Evolutionary conservation across 768 basidiomycete genomes (phyloP), one percentile per base, ranked within the genome.

Genomic region (Suillus subluteus): DNA sequence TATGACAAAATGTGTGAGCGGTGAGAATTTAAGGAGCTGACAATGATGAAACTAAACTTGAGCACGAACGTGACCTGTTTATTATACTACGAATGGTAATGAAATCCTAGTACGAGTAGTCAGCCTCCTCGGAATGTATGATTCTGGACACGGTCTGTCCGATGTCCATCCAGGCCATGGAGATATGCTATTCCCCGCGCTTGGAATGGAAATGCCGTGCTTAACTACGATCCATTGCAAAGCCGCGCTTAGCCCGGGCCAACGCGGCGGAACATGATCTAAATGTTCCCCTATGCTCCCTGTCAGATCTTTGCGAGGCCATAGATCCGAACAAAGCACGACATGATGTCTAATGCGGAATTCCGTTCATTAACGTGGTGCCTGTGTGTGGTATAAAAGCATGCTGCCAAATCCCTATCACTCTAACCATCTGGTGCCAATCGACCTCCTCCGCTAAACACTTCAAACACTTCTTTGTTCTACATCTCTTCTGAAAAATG

Each of bases 311-410:
- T 61, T 55, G 23, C 55, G 3, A 46, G 44, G 59, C 50, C 48
- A 56, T 58, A 66, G 72, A 70, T 72, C 71, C 69, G 73, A 63
- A 46, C 16, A 5, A 35, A 35, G 11, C 21, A 56, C 32, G 50
- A 26, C 55, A 64, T 26, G 41, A 48, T 23, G 48, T 59, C 46
- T 41, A 37, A 23, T 55, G 40, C 61, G 37, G 62, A 62, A 64
- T 21, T 21, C 66, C 62, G 54, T 50, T 40, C 50, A 44, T 50
- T 38, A 64, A 56, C 55, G 18, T 32, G 55, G 62, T 30, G 65
- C 37, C 52, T 48, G 40, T 58, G 62, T 18, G 13, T 50, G 30
- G 58, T 74, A 73, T 74, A 73, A 73, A 74, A 69, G 72, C 54
- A 52, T 18, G 21, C 58, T 13, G 35, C 15, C 8, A 26, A 64